Base-by-base conservation (phyloP, 2,329 filamentous ascomycete species). In the Pyrenophora seminiperda region DNA sequence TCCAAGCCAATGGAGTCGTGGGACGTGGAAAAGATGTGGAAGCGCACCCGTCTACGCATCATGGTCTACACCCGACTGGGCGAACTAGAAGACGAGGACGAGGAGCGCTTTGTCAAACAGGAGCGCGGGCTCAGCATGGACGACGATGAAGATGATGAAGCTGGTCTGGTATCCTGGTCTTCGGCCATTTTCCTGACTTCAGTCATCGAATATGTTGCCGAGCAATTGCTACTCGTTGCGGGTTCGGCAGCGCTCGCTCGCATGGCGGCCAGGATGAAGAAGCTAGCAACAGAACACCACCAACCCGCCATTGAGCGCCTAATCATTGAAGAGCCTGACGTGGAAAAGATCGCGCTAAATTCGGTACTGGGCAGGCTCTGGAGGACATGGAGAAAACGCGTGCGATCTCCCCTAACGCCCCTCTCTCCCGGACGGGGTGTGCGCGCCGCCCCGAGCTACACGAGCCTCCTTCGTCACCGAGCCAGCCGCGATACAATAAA, bases 51-150 rank as follows among this genome's bases (percentile, higher is more conserved):
- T 46, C 77, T 99, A 64, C 85, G 94, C 53, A 96, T 94, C 72
- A 99, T 99, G 94, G 93, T 99, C 17, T 97, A 97, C 72, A 97
- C 92, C 7, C 92, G 94, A 7, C 79, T 99, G 5, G 94, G 94
- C 36, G 93, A 99, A 68, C 86, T 99, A 82, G 95, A 99, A 73
- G 94, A 99, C 75, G 92, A 97, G 61, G 94, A 99, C 59, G 94
- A 97, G 72, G 93, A 97, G 67, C 85, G 86, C 41, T 90, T 90
- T 66, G 89, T 95, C 69, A 86, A 91, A 58, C 85, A 91, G 63
- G 91, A 94, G 59, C 77, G 75, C 53, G 75, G 79, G 44, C 72
- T 80, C 24, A 87, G 87, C 49, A 81, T 86, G 39, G 88, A 73
- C 48, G 63, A 69, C 1, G 66, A 67, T 45, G 63, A 65, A 2